Evolutionary conservation across 345 rosid genomes (phyloP).

Genomic region (Angophora floribunda): DNA sequence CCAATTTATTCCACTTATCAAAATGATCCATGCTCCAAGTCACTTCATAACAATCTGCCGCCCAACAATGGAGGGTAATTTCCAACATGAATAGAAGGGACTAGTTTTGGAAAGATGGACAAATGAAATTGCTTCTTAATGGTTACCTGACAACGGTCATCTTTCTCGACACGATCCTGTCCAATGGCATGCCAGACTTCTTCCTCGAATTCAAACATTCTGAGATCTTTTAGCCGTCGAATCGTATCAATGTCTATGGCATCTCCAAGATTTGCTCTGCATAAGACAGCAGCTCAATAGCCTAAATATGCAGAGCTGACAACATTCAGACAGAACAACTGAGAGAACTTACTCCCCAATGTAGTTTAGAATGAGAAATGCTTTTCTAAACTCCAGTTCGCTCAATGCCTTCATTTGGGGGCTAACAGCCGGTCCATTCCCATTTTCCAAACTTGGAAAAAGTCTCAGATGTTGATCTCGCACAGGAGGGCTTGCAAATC

Average conservation of each 20-base stretch:
- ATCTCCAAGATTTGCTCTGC: constrained; percentile 24
- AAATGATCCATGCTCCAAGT: background rate
- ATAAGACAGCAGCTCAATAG: background rate
- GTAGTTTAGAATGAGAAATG: constrained; percentile 51
- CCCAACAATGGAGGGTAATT: background rate
- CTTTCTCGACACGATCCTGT: background rate
- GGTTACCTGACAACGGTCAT: constrained; percentile 23
- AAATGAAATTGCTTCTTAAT: background rate
- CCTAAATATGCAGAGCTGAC: background rate
- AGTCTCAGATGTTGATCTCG: background rate
- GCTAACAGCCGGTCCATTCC: background rate
- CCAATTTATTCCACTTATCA: background rate
- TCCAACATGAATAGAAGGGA: background rate
- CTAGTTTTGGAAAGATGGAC: background rate
- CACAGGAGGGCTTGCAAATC: background rate
- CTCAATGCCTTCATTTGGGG: constrained; percentile 38
- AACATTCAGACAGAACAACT: background rate
- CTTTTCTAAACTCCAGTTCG: constrained; percentile 55
- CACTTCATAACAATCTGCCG: background rate
- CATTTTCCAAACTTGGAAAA: background rate
- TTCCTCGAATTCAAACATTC: constrained; percentile 39
- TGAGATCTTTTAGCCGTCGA: constrained; percentile 21
- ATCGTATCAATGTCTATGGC: constrained; percentile 26
- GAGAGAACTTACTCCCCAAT: constrained; percentile 39
- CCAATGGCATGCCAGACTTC: constrained; percentile 23